These are phyloP conservation scores for Cryphonectria parasitica DNA, from an alignment of 2,329 filamentous ascomycete species.

Conservation along the genomic window DNA sequence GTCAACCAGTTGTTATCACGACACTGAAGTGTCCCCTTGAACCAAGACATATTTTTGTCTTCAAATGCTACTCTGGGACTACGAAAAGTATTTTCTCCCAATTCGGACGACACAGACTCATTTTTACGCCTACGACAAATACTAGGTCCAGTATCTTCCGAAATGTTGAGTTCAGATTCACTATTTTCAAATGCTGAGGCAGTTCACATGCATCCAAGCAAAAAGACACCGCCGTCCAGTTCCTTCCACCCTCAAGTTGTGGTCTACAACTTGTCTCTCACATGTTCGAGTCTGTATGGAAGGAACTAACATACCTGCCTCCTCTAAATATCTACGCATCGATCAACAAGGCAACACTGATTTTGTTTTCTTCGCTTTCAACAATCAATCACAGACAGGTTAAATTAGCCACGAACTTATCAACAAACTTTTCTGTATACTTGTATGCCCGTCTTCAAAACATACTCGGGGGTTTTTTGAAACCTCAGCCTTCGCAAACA, in stretches of 20 bases:
- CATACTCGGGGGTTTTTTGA: too few relatives aligned
- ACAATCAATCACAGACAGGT: not conserved
- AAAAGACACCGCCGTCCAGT: not conserved
- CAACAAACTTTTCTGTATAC: not conserved
- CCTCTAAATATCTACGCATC: not conserved
- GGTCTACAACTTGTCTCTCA: not conserved
- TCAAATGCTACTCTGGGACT: too few relatives aligned
- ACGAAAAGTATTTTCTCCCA: too few relatives aligned
- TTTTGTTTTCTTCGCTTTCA: not conserved
- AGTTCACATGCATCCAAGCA: not conserved
- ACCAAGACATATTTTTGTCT: too few relatives aligned
- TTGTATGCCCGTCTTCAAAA: not conserved
- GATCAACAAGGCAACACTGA: not conserved
- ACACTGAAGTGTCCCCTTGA: too few relatives aligned
- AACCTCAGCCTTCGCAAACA: conserved; percentile 10
- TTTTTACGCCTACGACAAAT: too few relatives aligned
- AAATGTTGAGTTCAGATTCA: not conserved
- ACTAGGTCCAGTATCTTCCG: too few relatives aligned
- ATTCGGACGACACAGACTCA: too few relatives aligned
- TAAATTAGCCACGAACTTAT: not conserved
- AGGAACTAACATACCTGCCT: not conserved
- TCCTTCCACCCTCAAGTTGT: not conserved
- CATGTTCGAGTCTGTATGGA: not conserved
- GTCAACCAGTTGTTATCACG: too few relatives aligned
- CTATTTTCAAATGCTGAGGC: not conserved